Evolutionary conservation across 768 basidiomycete species (phyloP).

Genomic region (Podaxis carcinomalis): DNA sequence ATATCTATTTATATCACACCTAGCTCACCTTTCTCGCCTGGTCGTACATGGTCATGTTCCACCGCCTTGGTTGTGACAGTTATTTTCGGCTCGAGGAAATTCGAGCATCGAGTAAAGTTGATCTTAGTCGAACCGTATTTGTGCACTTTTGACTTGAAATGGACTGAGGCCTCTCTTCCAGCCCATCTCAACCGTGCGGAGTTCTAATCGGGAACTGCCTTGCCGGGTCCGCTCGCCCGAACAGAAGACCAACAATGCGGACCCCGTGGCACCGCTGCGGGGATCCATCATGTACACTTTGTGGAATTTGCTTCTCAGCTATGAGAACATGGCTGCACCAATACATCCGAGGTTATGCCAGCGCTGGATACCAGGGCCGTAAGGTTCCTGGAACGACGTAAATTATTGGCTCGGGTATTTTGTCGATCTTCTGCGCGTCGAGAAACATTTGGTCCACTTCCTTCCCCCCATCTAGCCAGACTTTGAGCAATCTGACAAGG

Average conservation of each 20-base stretch:
- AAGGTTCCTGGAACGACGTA: not conserved
- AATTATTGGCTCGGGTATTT: not conserved
- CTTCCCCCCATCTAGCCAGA: not conserved
- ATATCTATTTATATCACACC: not conserved
- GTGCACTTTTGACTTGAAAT: not conserved
- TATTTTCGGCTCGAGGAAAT: not conserved
- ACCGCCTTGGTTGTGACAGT: not conserved
- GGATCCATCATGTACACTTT: not conserved
- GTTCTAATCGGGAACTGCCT: not conserved
- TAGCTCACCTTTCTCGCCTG: not conserved
- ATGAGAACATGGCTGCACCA: not conserved
- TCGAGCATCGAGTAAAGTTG: no score
- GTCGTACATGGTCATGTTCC: not conserved
- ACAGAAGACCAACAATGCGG: not conserved
- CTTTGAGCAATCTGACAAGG: not conserved
- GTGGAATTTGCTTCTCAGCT: not conserved
- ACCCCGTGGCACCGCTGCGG: constrained; percentile 4
- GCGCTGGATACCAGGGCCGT: not conserved
- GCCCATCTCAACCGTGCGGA: not conserved
- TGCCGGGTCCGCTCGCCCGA: not conserved
- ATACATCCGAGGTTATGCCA: not conserved
- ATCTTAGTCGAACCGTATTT: no score
- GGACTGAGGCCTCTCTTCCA: not conserved
- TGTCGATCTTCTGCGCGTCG: not conserved
- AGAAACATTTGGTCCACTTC: not conserved